phyloP scores from a whole-genome alignment of 1,284 basidiomycete genomes.

The Leccinum subrobustum region DNA sequence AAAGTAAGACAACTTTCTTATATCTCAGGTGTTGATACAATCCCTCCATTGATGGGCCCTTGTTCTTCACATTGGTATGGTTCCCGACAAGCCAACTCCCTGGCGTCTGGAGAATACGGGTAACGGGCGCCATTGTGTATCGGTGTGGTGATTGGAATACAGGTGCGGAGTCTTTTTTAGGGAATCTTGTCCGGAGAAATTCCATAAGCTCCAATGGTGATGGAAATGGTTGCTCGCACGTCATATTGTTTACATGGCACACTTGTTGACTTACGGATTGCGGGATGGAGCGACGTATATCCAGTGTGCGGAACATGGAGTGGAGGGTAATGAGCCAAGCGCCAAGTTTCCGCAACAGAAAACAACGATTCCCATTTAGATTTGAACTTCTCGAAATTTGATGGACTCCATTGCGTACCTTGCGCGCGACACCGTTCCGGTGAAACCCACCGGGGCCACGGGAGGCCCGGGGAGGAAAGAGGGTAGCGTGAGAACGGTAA shows the following conservation, averaged over 20 bases:
- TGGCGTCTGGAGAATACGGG: constrained; percentile 9
- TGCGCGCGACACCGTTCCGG: background rate
- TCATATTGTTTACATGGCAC: background rate
- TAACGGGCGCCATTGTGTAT: background rate
- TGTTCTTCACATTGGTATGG: constrained; percentile 18
- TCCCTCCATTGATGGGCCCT: background rate
- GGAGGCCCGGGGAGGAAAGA: background rate
- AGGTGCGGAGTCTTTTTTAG: background rate
- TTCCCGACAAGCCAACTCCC: constrained; percentile 19
- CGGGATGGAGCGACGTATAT: background rate
- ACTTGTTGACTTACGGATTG: background rate
- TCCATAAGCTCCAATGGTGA: constrained; percentile 8
- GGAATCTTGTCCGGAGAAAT: background rate
- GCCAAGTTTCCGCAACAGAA: background rate
- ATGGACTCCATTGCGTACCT: background rate
- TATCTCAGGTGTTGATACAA: constrained; percentile 13
- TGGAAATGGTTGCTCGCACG: background rate
- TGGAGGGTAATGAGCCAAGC: constrained; percentile 1
- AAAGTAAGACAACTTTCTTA: background rate
- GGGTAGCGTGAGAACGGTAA: background rate
- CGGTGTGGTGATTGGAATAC: background rate
- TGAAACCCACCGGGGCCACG: background rate
- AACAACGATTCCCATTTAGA: background rate
- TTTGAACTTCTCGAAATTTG: background rate
- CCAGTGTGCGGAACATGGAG: background rate